These are phyloP conservation scores for Diaporthe sp. DNA, from an alignment of 2,329 filamentous ascomycete genomes.

Conservation along the genomic window DNA sequence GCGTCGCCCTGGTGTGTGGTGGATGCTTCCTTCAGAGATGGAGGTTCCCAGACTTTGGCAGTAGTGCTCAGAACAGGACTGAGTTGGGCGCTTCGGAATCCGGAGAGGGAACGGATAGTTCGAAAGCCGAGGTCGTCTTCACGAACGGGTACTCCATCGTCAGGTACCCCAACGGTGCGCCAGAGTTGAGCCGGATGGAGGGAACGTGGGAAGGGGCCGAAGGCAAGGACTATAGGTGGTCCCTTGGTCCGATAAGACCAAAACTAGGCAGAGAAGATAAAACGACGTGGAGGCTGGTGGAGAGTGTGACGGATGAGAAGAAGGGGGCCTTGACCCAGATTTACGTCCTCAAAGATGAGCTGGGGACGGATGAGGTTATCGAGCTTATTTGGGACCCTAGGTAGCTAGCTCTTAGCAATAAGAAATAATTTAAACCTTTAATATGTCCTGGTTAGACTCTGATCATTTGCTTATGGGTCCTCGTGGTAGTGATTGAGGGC, in stretches of 20 bases:
- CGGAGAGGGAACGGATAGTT: neutral
- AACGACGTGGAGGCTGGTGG: conserved; percentile 63
- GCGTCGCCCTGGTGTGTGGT: conserved; percentile 65
- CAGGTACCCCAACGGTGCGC: conserved; percentile 55
- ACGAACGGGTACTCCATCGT: conserved; percentile 72
- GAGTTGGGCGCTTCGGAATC: neutral
- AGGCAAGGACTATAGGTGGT: conserved; percentile 61
- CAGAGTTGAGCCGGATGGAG: conserved; percentile 60
- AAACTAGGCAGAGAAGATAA: conserved; percentile 56
- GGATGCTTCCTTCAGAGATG: conserved; percentile 71
- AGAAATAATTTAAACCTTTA: neutral
- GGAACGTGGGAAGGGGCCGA: conserved; percentile 59
- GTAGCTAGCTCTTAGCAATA: neutral
- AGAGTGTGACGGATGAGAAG: conserved; percentile 52
- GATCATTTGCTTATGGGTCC: no score
- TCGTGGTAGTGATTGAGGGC: no score
- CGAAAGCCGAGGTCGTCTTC: conserved; percentile 52
- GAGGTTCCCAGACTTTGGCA: conserved; percentile 55
- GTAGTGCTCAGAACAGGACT: neutral
- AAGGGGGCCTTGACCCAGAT: conserved; percentile 63
- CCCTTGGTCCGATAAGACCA: conserved; percentile 64
- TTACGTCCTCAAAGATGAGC: conserved; percentile 61
- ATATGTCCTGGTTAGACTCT: no score
- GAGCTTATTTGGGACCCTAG: conserved; percentile 59
- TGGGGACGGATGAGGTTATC: conserved; percentile 57